A percentile compares a stretch with the other conserved stretches of the same genome.
Conservation (phyloP, 2,329 filamentous ascomycete species). For the Alternaria panax region DNA sequence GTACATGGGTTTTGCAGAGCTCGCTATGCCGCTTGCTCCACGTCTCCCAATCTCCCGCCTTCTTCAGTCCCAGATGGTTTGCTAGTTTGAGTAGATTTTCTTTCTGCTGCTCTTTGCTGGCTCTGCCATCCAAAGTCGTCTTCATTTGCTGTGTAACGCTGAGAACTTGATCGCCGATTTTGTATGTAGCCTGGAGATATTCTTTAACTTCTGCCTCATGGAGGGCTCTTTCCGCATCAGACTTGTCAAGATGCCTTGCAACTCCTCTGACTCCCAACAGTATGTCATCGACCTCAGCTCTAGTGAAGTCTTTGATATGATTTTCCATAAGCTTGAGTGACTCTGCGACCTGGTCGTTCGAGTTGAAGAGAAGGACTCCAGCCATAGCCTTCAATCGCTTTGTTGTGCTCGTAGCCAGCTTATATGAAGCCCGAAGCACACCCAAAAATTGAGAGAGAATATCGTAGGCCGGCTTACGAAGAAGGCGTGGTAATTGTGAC, state of each 20-base stretch:
- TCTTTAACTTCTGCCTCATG: not conserved
- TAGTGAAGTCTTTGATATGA: not conserved
- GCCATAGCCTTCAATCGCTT: conserved; percentile 20
- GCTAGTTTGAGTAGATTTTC: not conserved
- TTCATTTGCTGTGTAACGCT: conserved; percentile 7
- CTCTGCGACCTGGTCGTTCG: not conserved
- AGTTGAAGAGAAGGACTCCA: conserved; percentile 16
- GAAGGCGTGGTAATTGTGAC: not conserved
- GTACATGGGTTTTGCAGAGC: conserved; percentile 5
- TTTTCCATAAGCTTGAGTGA: not conserved
- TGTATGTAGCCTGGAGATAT: not conserved
- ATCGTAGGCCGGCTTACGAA: conserved; percentile 10
- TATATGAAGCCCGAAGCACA: conserved; percentile 17
- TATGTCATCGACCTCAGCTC: not conserved
- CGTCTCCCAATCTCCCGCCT: conserved; percentile 4
- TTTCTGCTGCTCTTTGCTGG: not conserved
- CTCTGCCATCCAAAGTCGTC: not conserved
- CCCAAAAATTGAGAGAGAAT: conserved; percentile 15
- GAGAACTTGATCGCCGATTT: not conserved
- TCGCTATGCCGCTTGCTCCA: conserved; percentile 10
- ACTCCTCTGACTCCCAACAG: not conserved
- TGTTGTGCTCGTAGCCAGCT: conserved; percentile 20
- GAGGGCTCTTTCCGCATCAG: not conserved
- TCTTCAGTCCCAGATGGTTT: not conserved
- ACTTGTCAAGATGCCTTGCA: not conserved